phyloP scores from a whole-genome alignment of 352 stramenopile genomes.

The Blastocystis sp. region DNA sequence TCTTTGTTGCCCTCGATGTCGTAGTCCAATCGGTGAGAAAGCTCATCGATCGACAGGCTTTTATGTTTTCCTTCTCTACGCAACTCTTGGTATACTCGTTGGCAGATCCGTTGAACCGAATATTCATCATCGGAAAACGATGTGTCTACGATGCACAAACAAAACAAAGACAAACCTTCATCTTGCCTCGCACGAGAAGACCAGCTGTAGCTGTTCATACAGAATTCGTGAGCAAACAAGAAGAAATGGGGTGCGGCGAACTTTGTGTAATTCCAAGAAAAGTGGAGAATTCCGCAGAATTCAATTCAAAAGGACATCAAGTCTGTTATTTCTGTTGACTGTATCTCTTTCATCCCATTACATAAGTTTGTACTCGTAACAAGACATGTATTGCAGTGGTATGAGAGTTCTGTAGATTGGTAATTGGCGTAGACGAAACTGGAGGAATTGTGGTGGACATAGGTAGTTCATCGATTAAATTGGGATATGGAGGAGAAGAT shows the following conservation, averaged over 20 bases:
- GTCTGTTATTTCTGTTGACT: background rate
- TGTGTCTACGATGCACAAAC: background rate
- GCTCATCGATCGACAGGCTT: background rate
- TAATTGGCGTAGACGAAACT: slow-evolving; percentile 62
- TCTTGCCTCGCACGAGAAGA: background rate
- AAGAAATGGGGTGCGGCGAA: background rate
- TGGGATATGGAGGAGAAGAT: slow-evolving; percentile 66
- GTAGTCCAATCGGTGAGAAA: background rate
- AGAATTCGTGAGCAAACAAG: background rate
- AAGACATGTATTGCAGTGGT: slow-evolving; percentile 51
- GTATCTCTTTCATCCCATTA: background rate
- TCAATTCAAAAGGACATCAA: background rate
- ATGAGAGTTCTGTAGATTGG: background rate
- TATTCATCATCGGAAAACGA: background rate
- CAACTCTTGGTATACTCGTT: background rate
- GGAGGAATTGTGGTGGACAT: slow-evolving; percentile 65
- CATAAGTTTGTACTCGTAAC: background rate
- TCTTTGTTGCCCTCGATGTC: slow-evolving; percentile 28
- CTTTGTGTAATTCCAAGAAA: background rate
- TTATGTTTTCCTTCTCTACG: background rate
- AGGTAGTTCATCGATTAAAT: slow-evolving; percentile 63
- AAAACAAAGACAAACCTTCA: background rate
- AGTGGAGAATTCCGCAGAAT: background rate
- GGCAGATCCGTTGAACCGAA: background rate
- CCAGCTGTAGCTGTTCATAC: background rate